These are phyloP conservation scores for Camelina sativa DNA, from an alignment of 345 rosid species.

Conservation along the genomic window DNA sequence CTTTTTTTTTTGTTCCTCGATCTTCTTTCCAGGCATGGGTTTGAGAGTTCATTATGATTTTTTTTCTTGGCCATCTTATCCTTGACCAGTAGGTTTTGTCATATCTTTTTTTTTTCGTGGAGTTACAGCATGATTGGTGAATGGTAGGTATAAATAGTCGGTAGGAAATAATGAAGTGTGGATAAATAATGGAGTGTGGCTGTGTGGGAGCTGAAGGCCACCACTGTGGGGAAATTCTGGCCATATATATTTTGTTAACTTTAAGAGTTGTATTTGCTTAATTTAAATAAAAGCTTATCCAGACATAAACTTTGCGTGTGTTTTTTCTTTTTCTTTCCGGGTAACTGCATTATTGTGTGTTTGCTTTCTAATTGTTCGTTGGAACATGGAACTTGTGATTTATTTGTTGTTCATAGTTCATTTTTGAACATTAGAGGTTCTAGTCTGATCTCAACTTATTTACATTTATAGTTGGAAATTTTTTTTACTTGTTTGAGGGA, in stretches of 20 bases:
- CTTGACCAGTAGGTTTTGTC: conserved; percentile 33
- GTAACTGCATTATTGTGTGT: conserved; percentile 5
- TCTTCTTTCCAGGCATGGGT: not conserved
- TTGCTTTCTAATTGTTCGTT: conserved; percentile 21
- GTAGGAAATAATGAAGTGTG: conserved; percentile 34
- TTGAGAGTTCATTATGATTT: conserved; percentile 1
- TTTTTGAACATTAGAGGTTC: conserved; percentile 1
- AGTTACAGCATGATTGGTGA: conserved; percentile 33
- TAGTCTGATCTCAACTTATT: conserved; percentile 13
- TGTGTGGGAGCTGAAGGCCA: conserved; percentile 39
- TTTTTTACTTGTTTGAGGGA: not conserved
- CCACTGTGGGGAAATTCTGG: conserved; percentile 32
- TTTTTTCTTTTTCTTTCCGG: not conserved
- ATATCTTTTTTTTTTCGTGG: not conserved
- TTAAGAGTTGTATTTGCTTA: conserved; percentile 19
- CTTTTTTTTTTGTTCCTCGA: not conserved
- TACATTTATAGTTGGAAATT: not conserved
- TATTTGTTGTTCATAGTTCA: not conserved
- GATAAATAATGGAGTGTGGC: conserved; percentile 29
- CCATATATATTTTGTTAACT: not conserved
- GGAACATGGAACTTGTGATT: not conserved
- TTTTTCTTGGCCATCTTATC: conserved; percentile 16
- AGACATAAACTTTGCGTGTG: not conserved
- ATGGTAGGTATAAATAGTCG: conserved; percentile 36
- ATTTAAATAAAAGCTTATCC: conserved; percentile 25